Evolutionary conservation across 2,329 filamentous ascomycete species (phyloP), one percentile per base, ranked within the genome.

Genomic region (Epichloe baconii): DNA sequence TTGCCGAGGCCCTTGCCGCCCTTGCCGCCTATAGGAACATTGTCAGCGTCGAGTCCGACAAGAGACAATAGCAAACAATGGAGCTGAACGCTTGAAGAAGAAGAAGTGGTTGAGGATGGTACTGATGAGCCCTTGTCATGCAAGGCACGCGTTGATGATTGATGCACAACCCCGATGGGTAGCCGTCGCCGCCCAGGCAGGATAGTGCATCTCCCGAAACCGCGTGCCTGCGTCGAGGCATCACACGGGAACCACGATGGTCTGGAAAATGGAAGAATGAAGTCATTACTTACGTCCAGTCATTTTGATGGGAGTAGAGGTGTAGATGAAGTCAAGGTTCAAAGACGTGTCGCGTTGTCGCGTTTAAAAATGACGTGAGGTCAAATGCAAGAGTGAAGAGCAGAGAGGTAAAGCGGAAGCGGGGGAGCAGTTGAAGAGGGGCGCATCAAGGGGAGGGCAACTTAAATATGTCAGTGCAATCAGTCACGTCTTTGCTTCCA

Each of bases 1-100:
- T 95, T 95, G 72, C 90, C 90, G 75, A 95, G 88, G 71, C 89
- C 90, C 83, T 95, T 95, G 71, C 90, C 90, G 74, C 89, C 89
- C 78, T 95, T 94, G 72, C 88, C 88, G 71, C 88, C 88, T 93
- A 57, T 55, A 60, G 56, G 57, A 56, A 53, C 61, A 46, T 15
- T 60, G 74, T 82, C 64, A 81, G 74, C 68, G 62, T 59, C 50
- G 19, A 6, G 8, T 3, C 19, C 8, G 3, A 17, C 7, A 41
- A 8, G 38, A 41, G n/a, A 43, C 8, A 10, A 10, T 8, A 31
- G 26, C 26, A 11, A 10, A 0, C 26, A 11, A 31, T 11, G 10
- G 10, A 31, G 26, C 26, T 31, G 10, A 11, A 11, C 10, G 8
- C 10, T 31, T 31, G 26, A 31, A 31, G 2, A 31, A 31, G 2